Conservation (phyloP, 208 protist species). For the Crithidia sp. region DNA sequence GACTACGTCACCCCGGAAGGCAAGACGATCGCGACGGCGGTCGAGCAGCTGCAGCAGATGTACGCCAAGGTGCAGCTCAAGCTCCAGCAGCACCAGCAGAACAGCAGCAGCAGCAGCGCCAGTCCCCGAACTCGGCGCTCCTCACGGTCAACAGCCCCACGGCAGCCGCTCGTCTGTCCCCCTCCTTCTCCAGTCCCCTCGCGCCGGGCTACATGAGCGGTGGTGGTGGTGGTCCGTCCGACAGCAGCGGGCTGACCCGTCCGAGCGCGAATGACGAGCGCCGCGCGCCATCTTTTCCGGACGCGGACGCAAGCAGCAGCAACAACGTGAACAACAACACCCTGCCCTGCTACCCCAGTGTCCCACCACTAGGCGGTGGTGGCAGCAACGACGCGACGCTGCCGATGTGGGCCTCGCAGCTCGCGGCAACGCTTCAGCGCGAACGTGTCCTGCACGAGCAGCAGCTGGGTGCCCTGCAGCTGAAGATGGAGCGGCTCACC, state of each 20-base stretch:
- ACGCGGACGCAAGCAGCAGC: not conserved
- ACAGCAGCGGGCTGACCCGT: not conserved
- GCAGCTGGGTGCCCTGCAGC: constrained; percentile 74
- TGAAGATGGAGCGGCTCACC: constrained; percentile 66
- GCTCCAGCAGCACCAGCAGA: constrained; percentile 12
- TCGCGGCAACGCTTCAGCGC: constrained; percentile 51
- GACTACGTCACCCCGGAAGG: constrained; percentile 77
- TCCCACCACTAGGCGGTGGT: not conserved
- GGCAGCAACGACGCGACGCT: constrained; percentile 21
- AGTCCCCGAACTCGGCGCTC: not conserved
- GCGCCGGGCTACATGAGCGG: not conserved
- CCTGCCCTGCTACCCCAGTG: not conserved
- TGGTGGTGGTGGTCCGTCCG: not conserved
- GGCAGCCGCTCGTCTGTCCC: constrained; percentile 1
- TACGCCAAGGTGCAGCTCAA: constrained; percentile 5
- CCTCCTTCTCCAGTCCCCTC: constrained; percentile 3
- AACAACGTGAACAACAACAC: constrained; percentile 1
- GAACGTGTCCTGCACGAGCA: constrained; percentile 61
- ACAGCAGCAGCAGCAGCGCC: constrained; percentile 15
- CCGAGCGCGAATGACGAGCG: not conserved
- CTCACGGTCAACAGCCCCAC: constrained; percentile 3
- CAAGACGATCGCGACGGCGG: constrained; percentile 60
- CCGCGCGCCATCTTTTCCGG: not conserved
- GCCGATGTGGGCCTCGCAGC: constrained; percentile 57
- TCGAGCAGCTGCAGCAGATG: constrained; percentile 57